These are phyloP conservation scores for Apiospora kogelbergensis DNA, from an alignment of 2,329 filamentous ascomycete genomes.

Conservation along the genomic window DNA sequence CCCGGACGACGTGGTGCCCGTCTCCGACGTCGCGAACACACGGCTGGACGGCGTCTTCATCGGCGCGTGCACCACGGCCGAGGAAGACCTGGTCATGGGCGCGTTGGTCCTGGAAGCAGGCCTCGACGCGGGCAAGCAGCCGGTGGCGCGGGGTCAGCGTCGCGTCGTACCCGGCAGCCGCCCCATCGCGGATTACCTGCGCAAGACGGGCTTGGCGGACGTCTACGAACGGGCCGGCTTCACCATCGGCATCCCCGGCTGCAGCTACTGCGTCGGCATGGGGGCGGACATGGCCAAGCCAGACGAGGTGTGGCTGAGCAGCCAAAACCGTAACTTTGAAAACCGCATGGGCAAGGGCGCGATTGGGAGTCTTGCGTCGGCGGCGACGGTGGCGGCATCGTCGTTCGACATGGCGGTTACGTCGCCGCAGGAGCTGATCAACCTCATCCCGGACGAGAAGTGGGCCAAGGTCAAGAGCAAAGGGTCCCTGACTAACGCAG, in stretches of 20 bases:
- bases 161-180: constrained; percentile 40
- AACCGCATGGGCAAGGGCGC: constrained; percentile 45
- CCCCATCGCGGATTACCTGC: constrained; percentile 37
- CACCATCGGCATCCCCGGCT: constrained; percentile 40
- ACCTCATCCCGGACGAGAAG: constrained; percentile 21
- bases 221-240: constrained; percentile 42
- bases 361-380: constrained; percentile 44
- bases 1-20: constrained; percentile 43
- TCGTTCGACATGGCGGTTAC: constrained; percentile 44
- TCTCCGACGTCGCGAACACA: constrained; percentile 30
- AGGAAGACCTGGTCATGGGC: constrained; percentile 43
- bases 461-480: constrained; percentile 21
- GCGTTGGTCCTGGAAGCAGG: constrained; percentile 41
- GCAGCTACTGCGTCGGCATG: constrained; percentile 46
- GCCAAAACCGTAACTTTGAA: constrained; percentile 46
- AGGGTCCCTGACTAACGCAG: constrained; percentile 15
- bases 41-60: constrained; percentile 44
- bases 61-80: constrained; percentile 45
- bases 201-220: constrained; percentile 33
- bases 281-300: constrained; percentile 38
- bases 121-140: constrained; percentile 30
- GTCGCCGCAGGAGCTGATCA: constrained; percentile 34
- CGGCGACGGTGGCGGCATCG: constrained; percentile 46
- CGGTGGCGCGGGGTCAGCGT: constrained; percentile 33
- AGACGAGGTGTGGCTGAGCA: constrained; percentile 43